Base-by-base conservation (phyloP, 139 green algal genomes). In the Diplosphaera chodatii region DNA sequence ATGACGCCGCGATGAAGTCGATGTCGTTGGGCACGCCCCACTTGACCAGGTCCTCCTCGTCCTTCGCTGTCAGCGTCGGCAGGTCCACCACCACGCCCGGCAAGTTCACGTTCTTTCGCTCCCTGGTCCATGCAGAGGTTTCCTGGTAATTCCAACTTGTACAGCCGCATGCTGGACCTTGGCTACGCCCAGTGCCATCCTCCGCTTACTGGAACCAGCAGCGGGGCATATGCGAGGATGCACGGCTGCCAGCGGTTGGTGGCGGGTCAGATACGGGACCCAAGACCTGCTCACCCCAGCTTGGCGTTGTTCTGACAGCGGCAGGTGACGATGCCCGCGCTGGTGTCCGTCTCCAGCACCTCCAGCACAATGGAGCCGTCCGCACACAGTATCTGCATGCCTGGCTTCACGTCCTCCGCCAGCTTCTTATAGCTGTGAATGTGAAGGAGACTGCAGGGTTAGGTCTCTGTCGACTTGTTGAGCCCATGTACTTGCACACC, bases 41-140 rank as follows among this genome's bases (percentile, higher is more conserved):
- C 62, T 96, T 81, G 8, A 92, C 70, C 68, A 99, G 83, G 77
- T 99, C 95, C 2, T 93, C 82, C 56, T 93, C 80, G 76, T 99
- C 95, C 86, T 98, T 98, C 27, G 92, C 87, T 1, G 95, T 99
- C 74, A 98, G 78, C 2, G 93, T 98, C 40, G 95, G 95, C 64
- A 99, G 82, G 81, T 99, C 95, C 27, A 99, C 95, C 32, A 96
- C 83, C 27, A 98, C 95, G 30, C 94, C 94, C 0, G 94, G 94
- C 76, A 99, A 79, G 83, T 99, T 99, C 13, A 96, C 88, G 75
- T 99, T 99, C 85, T 99, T 99, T 40, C 94, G 85, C 89, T 98
- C 94, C 30, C 89, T 94, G 86, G n/a, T n/a, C n/a, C n/a, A n/a
- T n/a, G n/a, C n/a, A n/a, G n/a, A n/a, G n/a, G n/a, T n/a, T n/a